Evolutionary conservation across 768 basidiomycete genomes (phyloP).

Genomic region (Mrakia frigida): DNA sequence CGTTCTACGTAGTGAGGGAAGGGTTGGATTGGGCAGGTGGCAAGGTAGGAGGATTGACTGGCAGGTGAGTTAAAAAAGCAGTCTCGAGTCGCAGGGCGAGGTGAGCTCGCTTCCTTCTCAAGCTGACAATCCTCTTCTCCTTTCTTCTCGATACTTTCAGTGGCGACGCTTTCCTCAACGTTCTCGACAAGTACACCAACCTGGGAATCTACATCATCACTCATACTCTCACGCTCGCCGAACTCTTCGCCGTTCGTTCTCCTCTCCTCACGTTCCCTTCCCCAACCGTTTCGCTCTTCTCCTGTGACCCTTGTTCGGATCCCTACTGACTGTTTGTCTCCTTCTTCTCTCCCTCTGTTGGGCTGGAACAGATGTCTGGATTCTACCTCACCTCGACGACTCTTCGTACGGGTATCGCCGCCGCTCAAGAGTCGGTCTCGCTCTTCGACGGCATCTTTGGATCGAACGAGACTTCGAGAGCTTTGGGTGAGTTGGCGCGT

Average conservation of each 20-base stretch:
- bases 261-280: neutral
- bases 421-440: constrained; percentile 39
- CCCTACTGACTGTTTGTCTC: neutral
- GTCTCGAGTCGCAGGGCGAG: neutral
- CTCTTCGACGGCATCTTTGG: constrained; percentile 43
- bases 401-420: constrained; percentile 40
- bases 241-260: constrained; percentile 42
- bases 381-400: constrained; percentile 44
- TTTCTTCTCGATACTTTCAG: neutral
- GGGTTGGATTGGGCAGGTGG: constrained; percentile 35
- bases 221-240: constrained; percentile 46
- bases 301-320: neutral
- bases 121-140: neutral
- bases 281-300: neutral
- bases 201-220: constrained; percentile 46
- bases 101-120: neutral
- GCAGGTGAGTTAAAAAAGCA: neutral
- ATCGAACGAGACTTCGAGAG: constrained; percentile 46
- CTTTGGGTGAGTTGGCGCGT: constrained; percentile 36
- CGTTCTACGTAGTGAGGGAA: constrained; percentile 41
- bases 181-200: constrained; percentile 47
- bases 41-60: constrained; percentile 9
- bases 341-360: neutral
- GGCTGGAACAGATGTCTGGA: constrained; percentile 40
- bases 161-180: constrained; percentile 40